A percentile compares a stretch with the other conserved stretches of the same genome.
Conservation (phyloP, 2,329 filamentous ascomycete species). For the Leptographium radiaticola region DNA sequence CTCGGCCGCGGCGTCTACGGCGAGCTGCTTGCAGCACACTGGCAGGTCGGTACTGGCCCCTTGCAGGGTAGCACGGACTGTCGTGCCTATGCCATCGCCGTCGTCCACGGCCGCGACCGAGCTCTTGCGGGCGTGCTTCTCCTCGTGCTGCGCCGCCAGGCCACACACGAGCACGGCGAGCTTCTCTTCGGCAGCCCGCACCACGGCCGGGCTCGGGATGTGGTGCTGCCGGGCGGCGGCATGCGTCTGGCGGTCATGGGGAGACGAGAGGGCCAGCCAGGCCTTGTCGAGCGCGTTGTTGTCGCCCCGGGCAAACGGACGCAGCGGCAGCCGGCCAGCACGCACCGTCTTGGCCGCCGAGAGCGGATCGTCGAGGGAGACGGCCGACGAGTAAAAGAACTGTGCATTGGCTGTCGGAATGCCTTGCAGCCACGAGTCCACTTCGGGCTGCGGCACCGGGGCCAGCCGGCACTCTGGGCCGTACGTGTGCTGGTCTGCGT, state of each 20-base stretch:
- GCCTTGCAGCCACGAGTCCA: slow-evolving; percentile 25
- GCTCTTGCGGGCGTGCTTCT: slow-evolving; percentile 25
- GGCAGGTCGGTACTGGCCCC: slow-evolving; percentile 14
- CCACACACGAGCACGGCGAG: slow-evolving; percentile 25
- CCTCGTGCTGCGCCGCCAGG: slow-evolving; percentile 32
- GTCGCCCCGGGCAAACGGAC: slow-evolving; percentile 68
- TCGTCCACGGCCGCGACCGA: background rate
- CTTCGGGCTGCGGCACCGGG: slow-evolving; percentile 27
- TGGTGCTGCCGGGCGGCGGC: slow-evolving; percentile 20
- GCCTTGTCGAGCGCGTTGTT: slow-evolving; percentile 68
- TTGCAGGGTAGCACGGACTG: slow-evolving; percentile 2
- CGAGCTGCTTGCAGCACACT: slow-evolving; percentile 36
- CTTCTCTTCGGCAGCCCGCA: slow-evolving; percentile 22
- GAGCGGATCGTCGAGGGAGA: slow-evolving; percentile 82
- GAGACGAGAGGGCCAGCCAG: slow-evolving; percentile 51
- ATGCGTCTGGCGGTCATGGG: slow-evolving; percentile 35
- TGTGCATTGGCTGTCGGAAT: slow-evolving; percentile 53
- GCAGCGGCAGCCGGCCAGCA: slow-evolving; percentile 45
- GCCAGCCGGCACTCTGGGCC: slow-evolving; percentile 45
- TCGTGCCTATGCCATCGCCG: slow-evolving; percentile 7
- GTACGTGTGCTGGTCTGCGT: slow-evolving; percentile 38
- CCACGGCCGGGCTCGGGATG: slow-evolving; percentile 19
- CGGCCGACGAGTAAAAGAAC: slow-evolving; percentile 74
- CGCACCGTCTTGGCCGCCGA: slow-evolving; percentile 39
- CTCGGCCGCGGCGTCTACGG: slow-evolving; percentile 31